Evolutionary conservation across 1,139 yeast genomes (phyloP).

Genomic region (Suhomyces taliae): DNA sequence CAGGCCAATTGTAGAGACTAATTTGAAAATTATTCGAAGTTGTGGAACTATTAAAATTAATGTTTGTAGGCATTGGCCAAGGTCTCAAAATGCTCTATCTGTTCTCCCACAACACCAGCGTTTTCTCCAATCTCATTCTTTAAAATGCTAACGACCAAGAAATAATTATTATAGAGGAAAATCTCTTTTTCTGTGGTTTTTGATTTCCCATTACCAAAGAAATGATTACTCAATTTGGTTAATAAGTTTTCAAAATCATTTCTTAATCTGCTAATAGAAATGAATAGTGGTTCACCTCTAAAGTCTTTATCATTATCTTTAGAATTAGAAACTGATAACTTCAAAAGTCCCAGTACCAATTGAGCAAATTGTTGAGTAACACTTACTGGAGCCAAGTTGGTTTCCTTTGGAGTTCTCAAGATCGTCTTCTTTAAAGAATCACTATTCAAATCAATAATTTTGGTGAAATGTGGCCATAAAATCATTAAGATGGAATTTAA

Average conservation of each 20-base stretch:
- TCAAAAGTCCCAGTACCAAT: constrained; percentile 69
- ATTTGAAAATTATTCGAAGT: not conserved
- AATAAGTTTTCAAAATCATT: constrained; percentile 78
- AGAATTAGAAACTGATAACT: constrained; percentile 40
- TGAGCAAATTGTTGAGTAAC: constrained; percentile 81
- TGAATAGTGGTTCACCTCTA: constrained; percentile 68
- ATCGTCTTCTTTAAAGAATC: constrained; percentile 56
- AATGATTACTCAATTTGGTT: constrained; percentile 59
- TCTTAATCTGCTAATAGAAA: constrained; percentile 65
- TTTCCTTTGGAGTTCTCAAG: constrained; percentile 28
- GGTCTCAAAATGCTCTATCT: constrained; percentile 59
- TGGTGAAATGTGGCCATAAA: constrained; percentile 87
- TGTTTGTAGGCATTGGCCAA: constrained; percentile 60
- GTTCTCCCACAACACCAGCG: constrained; percentile 51
- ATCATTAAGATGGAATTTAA: constrained; percentile 63
- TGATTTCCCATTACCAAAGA: constrained; percentile 35
- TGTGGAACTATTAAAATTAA: constrained; percentile 6
- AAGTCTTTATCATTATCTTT: constrained; percentile 23
- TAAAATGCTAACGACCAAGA: constrained; percentile 50
- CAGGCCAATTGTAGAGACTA: too few species aligned
- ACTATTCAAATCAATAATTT: constrained; percentile 72
- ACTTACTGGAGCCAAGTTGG: constrained; percentile 53
- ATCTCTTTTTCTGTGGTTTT: constrained; percentile 57
- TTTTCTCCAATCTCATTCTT: constrained; percentile 51
- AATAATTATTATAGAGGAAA: constrained; percentile 77